Base-by-base conservation (phyloP, 441 rosid species). In the Pelargonium myrrhifolium region DNA sequence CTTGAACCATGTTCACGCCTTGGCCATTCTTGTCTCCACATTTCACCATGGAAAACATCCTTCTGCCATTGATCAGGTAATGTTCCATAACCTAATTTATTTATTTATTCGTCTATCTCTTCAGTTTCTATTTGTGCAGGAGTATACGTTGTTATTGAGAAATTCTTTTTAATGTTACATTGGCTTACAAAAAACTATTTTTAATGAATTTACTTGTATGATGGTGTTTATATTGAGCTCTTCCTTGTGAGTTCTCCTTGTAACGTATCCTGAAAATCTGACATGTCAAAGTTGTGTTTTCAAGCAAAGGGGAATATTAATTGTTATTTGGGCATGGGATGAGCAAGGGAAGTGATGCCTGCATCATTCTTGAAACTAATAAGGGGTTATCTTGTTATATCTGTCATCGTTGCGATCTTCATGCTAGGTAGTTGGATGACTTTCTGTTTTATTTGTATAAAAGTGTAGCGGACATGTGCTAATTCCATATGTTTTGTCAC, bases 31-130 rank as follows among this genome's bases (percentile, higher is more conserved):
- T 62, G 95, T 90, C 64, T 95, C 99, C 59, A 95, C 97, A 55
- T 95, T 95, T 84, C 99, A 95, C 87, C 98, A 95, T 77, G 92
- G 90, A 47, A 92, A 92, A 83, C 76, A 78, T 42, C 99, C 98
- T 49, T 92, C 99, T 68, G 96, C 98, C 17, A 84, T 95, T 35
- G 87, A 90, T 92, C 98, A 94, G 97, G 98, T 94, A 72, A 76
- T 77, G 56, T 28, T 78, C 68, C 55, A 39, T 10, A 15, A 53
- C 15, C 64, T 39, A 20, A 14, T 11, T 62, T 45, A 40, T 51
- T 43, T 22, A 7, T 65, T 24, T 40, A 24, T 4, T 12, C 49
- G 40, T 69, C 21, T 55, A 39, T 67, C 64, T 59, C 42, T 6
- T 14, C 20, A 43, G 62, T 58, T 74, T 31, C 5, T 51, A 14